Evolutionary conservation across 306 rosid genomes (phyloP), one percentile per base, ranked within the genome.

Genomic region (Abrus precatorius): DNA sequence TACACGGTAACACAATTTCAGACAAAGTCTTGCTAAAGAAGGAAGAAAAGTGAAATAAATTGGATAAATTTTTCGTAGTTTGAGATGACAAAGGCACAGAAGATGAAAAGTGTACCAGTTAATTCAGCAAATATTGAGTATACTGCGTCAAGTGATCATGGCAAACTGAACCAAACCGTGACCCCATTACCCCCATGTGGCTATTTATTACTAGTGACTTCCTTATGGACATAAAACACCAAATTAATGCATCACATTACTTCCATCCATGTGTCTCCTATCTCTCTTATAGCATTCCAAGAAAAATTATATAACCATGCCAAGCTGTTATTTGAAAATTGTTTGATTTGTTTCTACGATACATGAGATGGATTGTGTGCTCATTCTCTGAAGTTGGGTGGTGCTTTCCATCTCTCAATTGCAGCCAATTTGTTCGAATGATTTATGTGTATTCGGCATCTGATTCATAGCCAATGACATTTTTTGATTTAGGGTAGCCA

Each of bases 201-300:
- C 66, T 32, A 14, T 30, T 74, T 56, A 40, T 74, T 56, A 40
- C 33, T 29, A 0, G 6, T 28, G 29, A 67, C 40, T 1, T 12
- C 20, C 3, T 65, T 40, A 34, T 34, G 29, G 29, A 45, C 27
- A 29, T 28, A 28, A 48, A 30, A 8, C 1, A 11, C 38, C 12
- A 65, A 77, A 29, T 67, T 67, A 67, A 43, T 65, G 74, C 45
- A 77, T 66, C 66, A 66, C 66, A 77, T 66, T 65, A 28, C 41
- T 53, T 38, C 45, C 55, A 67, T 65, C 71, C 52, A 77, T 36
- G 47, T 40, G 82, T 41, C 75, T 66, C 11, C 66, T 7, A 28
- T 63, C 29, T 20, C 62, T 68, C 44, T 75, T 47, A 45, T 27
- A 34, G n/a, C 53, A 36, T 7, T 5, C 5, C 48, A 5, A 60